These are phyloP conservation scores for Secale cereale DNA, from an alignment of 176 grass and related monocot species.

Conservation along the genomic window DNA sequence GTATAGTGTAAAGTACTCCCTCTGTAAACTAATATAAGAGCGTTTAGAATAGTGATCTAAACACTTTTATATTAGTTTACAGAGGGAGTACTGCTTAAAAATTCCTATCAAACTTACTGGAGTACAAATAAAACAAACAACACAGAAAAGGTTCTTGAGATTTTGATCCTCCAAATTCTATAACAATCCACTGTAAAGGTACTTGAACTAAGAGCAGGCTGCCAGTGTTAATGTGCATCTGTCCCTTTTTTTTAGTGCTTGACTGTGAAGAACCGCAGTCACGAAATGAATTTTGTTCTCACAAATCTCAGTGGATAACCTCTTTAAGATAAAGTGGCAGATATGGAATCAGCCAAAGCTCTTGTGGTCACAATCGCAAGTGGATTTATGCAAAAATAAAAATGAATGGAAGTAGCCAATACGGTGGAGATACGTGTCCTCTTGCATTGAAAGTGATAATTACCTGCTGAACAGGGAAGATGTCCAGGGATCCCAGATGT, in stretches of 20 bases:
- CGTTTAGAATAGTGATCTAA: too few relatives aligned
- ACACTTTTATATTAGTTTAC: too few relatives aligned
- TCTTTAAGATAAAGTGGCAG: background rate
- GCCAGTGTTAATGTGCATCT: background rate
- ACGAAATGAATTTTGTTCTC: background rate
- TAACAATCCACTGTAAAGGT: background rate
- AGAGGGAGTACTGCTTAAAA: too few relatives aligned
- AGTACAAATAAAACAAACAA: too few relatives aligned
- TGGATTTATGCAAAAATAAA: background rate
- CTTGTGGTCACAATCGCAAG: conserved; percentile 1
- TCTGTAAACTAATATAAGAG: too few relatives aligned
- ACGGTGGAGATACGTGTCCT: background rate
- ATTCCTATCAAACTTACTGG: too few relatives aligned
- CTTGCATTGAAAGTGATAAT: background rate
- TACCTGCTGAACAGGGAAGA: background rate
- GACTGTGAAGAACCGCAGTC: background rate
- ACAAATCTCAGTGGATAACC: background rate
- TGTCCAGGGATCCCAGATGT: background rate
- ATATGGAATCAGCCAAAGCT: background rate
- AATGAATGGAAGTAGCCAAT: background rate
- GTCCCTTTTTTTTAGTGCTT: background rate
- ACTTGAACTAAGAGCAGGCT: background rate
- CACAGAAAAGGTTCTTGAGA: too few relatives aligned
- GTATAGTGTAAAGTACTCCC: too few relatives aligned
- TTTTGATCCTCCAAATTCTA: background rate